Base-by-base conservation (phyloP, 495 filamentous ascomycete genomes). In the Gamarada debralockiae region DNA sequence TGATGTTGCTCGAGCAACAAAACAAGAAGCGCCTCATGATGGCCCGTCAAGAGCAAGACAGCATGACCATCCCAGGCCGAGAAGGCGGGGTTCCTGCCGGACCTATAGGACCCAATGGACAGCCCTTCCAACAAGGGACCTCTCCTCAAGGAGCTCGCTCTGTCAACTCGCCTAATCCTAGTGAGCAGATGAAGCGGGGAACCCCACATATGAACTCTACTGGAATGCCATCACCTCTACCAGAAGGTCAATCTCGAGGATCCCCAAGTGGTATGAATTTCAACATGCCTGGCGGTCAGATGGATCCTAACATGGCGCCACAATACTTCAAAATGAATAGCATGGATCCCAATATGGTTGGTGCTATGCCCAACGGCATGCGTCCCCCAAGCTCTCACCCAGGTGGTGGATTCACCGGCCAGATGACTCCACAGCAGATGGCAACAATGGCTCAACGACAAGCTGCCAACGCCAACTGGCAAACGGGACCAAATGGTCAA, bases 1-100 rank as follows among this genome's bases (percentile, higher is more conserved):
- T 98, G 65, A 97, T 97, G 93, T 69, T 98, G 49, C 83, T 98
- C 36, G 93, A 98, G 69, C 93, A 98, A 71, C 93, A 98, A 68
- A 98, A 97, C 62, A 98, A 97, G 79, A 93, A 92, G 64, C 78
- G 93, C 20, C 73, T 98, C 62, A 85, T 97, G 79, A 95, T 96
- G 92, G 93, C 93, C 52, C 85, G 93, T 38, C 89, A 95, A 70
- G 93, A 97, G 68, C 92, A 97, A 71, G 91, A 97, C 59, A 87
- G 72, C 57, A 83, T 87, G 68, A 72, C 75, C 83, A 65, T 50
- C 64, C 66, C 22, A 20, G 57, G 57, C 17, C 10, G 78, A 47
- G 76, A 73, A 25, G 77, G 79, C 47, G 79, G 78, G 46, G 85
- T 80, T 53, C 75, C 71, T 46, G 50, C 59, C 2, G 62, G 73